A percentile compares a stretch with the other conserved stretches of the same genome.
Conservation (phyloP, 2,329 filamentous ascomycete species). For the Pseudogymnoascus pannorum region DNA sequence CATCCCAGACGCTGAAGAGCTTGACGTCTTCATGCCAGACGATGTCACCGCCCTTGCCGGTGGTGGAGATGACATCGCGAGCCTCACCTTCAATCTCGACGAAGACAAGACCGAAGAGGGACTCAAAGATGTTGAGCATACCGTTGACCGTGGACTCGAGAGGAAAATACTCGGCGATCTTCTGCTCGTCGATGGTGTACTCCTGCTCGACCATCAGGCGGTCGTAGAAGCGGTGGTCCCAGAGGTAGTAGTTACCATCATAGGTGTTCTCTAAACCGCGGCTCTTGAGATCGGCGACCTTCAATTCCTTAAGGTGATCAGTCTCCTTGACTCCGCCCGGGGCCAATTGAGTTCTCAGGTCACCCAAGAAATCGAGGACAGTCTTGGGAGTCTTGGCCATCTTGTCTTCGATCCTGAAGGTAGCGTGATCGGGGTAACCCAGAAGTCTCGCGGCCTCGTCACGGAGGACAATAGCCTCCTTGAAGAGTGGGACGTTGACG, state of each 20-base stretch:
- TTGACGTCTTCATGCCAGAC: conserved; percentile 80
- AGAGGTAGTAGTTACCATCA: conserved; percentile 70
- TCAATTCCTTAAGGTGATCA: conserved; percentile 62
- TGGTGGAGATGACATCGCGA: conserved; percentile 34
- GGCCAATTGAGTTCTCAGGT: conserved; percentile 59
- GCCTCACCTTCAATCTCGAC: conserved; percentile 64
- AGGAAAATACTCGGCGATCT: conserved; percentile 80
- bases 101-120: conserved; percentile 73
- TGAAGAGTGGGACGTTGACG: conserved; percentile 65
- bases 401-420: conserved; percentile 71
- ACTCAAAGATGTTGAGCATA: conserved; percentile 79
- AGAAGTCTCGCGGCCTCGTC: conserved; percentile 72
- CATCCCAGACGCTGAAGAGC: conserved; percentile 76
- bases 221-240: conserved; percentile 77
- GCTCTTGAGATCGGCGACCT: conserved; percentile 60
- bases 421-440: conserved; percentile 70
- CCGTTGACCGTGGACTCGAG: conserved; percentile 63
- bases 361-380: conserved; percentile 65
- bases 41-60: conserved; percentile 37
- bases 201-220: conserved; percentile 74
- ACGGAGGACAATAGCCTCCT: conserved; percentile 64
- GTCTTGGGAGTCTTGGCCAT: conserved; percentile 73
- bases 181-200: conserved; percentile 70
- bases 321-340: conserved; percentile 66
- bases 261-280: conserved; percentile 45